Percentiles rank a stretch among this genome's conserved stretches.
Conservation (phyloP, 352 stramenopile genomes). For the Globisporangium lucens region DNA sequence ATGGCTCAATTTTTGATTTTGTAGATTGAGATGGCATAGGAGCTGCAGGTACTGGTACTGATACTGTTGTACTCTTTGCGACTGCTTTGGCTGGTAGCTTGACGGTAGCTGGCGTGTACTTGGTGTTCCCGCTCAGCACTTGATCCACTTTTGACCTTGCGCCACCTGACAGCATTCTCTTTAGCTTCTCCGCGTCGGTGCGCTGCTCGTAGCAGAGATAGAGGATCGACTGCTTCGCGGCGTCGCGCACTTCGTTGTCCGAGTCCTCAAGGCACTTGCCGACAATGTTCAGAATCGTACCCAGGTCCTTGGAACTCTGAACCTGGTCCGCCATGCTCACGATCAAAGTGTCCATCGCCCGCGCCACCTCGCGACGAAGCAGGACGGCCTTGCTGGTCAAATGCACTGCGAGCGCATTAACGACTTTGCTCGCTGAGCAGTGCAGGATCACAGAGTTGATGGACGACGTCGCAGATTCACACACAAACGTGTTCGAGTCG, state of each 20-base stretch:
- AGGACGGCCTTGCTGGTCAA: conserved; percentile 44
- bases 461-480: conserved; percentile 46
- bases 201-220: conserved; percentile 38
- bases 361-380: conserved; percentile 60
- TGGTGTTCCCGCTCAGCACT: conserved; percentile 28
- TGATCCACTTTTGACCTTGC: conserved; percentile 49
- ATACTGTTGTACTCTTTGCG: background rate
- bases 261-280: conserved; percentile 71
- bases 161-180: conserved; percentile 43
- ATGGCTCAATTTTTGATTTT: background rate
- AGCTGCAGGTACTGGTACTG: background rate
- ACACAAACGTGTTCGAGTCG: conserved; percentile 78
- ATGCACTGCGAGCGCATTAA: conserved; percentile 39
- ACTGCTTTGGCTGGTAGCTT: conserved; percentile 8
- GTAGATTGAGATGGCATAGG: background rate
- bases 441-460: conserved; percentile 50
- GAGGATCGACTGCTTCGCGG: conserved; percentile 57
- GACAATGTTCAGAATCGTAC: conserved; percentile 38
- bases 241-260: conserved; percentile 71
- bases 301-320: conserved; percentile 36
- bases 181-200: conserved; percentile 46
- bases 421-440: conserved; percentile 48
- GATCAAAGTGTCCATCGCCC: conserved; percentile 50
- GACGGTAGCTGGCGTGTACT: conserved; percentile 23
- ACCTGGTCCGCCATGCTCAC: conserved; percentile 33